Conservation (phyloP, 2,329 filamentous ascomycete species). For the Atkinsonella texensis region DNA sequence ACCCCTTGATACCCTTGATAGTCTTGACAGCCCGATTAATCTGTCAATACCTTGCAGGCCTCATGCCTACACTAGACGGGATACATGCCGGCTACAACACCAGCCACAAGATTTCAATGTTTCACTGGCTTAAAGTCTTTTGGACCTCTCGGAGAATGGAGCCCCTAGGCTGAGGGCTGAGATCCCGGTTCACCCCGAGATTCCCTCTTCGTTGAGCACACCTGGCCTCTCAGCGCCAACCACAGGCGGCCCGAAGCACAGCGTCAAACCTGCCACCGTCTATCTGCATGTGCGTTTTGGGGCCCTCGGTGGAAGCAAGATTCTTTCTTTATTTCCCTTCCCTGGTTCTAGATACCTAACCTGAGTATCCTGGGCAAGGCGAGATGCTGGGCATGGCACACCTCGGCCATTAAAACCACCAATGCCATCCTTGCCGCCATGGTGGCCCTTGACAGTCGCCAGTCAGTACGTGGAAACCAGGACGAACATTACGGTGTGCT, state of each 20-base stretch:
- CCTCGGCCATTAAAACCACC: not conserved
- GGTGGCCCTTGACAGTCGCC: not conserved
- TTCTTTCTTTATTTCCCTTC: not conserved
- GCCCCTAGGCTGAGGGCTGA: constrained; percentile 11
- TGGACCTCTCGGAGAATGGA: constrained; percentile 1
- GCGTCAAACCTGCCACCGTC: not conserved
- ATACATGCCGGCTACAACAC: constrained; percentile 1
- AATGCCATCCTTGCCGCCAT: not conserved
- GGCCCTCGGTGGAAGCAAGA: not conserved
- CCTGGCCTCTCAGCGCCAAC: not conserved
- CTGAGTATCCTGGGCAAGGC: no score
- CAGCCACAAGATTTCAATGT: not conserved
- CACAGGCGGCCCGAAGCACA: not conserved
- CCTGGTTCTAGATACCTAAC: not conserved
- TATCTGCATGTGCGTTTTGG: not conserved
- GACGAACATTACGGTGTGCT: not conserved
- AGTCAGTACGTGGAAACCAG: not conserved
- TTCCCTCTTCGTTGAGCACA: constrained; percentile 13
- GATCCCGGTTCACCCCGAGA: constrained; percentile 25
- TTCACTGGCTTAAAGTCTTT: not conserved
- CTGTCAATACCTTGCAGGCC: no score
- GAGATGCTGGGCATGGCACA: not conserved
- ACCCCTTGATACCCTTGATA: no score
- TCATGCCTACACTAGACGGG: not conserved
- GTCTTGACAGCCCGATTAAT: no score